Percentiles rank a stretch among this genome's conserved stretches.
Conservation (phyloP, 2,329 filamentous ascomycete genomes). For the Microcyclospora tardicrescens region DNA sequence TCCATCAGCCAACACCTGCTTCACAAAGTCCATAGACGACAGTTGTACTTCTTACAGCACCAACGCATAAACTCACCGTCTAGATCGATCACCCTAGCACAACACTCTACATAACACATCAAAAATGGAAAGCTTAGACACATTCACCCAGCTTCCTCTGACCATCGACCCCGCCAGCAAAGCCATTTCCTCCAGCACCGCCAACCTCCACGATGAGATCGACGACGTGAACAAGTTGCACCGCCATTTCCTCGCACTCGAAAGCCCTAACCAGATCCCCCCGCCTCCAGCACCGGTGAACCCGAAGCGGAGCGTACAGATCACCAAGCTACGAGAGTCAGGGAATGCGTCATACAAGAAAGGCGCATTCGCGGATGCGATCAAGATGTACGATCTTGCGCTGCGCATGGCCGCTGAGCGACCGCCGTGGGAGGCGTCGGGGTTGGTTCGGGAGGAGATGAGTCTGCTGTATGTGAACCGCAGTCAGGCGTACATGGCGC, state of each 20-base stretch:
- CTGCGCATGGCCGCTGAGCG: constrained; percentile 76
- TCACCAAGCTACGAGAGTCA: constrained; percentile 79
- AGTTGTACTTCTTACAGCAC: no score
- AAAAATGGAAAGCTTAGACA: constrained; percentile 33
- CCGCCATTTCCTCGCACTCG: constrained; percentile 53
- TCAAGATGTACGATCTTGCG: constrained; percentile 71
- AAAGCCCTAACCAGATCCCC: constrained; percentile 51
- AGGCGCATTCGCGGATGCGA: constrained; percentile 58
- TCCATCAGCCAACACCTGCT: no score
- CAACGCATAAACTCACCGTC: no score
- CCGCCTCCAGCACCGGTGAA: constrained; percentile 84
- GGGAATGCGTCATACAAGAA: constrained; percentile 78
- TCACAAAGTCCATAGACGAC: no score
- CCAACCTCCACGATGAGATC: constrained; percentile 38
- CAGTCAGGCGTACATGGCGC: constrained; percentile 77
- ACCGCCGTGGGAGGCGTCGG: constrained; percentile 77
- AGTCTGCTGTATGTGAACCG: constrained; percentile 70
- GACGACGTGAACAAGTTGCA: constrained; percentile 66
- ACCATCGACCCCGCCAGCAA: constrained; percentile 72
- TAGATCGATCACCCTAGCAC: no score
- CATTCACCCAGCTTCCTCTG: constrained; percentile 73
- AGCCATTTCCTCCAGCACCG: constrained; percentile 43
- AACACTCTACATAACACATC: no score
- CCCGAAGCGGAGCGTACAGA: constrained; percentile 76
- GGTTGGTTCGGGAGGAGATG: constrained; percentile 74